Conservation (phyloP, 2,329 filamentous ascomycete species). For the Phaeophleospora eucalypticola region DNA sequence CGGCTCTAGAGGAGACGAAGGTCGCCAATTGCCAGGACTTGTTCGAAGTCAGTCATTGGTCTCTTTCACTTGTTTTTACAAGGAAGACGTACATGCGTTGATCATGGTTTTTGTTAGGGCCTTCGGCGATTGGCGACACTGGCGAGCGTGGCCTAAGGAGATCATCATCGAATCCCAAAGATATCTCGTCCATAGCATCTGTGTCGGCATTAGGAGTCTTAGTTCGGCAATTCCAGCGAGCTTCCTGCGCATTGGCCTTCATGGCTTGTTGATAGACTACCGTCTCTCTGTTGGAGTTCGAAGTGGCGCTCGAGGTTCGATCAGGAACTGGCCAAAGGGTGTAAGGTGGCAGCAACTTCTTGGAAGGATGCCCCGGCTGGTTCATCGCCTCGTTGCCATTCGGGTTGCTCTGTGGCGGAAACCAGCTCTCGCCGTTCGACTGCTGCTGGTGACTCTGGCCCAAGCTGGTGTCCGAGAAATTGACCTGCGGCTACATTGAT, state of each 20-base stretch:
- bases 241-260: not conserved
- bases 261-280: constrained; percentile 1
- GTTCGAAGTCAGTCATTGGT: no score
- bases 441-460: not conserved
- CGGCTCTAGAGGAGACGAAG: not conserved
- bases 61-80: no score
- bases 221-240: not conserved
- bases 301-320: constrained; percentile 5
- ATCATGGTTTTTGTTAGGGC: constrained; percentile 1
- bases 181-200: constrained; percentile 2
- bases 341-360: not conserved
- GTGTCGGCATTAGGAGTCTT: constrained; percentile 2
- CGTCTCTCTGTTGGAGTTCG: constrained; percentile 1
- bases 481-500: not conserved
- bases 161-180: constrained; percentile 10
- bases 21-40: constrained; percentile 4
- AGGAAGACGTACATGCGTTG: no score
- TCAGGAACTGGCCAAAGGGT: not conserved
- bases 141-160: constrained; percentile 5
- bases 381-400: not conserved
- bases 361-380: not conserved
- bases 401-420: not conserved
- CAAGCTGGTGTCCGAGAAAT: not conserved
- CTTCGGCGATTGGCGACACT: constrained; percentile 2
- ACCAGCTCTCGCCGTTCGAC: no score